phyloP scores from a whole-genome alignment of 208 protist species.

The Vickermania ingenoplastis region DNA sequence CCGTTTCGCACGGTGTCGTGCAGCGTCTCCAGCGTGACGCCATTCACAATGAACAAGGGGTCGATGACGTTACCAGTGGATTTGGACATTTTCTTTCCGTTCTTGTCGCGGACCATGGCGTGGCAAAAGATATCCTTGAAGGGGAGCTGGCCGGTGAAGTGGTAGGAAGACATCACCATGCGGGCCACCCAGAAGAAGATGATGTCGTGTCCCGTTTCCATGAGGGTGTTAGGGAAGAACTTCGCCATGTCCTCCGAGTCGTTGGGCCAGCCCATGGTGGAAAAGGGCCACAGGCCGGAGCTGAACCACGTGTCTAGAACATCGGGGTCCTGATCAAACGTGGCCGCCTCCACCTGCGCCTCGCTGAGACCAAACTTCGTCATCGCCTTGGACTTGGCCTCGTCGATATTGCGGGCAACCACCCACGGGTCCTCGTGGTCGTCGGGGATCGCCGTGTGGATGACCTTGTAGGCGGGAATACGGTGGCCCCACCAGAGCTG shows the following conservation, averaged over 20 bases:
- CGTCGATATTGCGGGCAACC: slow-evolving; percentile 87
- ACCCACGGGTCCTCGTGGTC: slow-evolving; percentile 87
- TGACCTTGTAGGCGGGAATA: slow-evolving; percentile 98
- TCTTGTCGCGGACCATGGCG: slow-evolving; percentile 99
- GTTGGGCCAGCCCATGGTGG: slow-evolving; percentile 94
- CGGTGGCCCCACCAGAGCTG: slow-evolving; percentile 99
- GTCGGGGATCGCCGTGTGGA: slow-evolving; percentile 18
- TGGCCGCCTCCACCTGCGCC: slow-evolving; percentile 34
- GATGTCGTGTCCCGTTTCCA: slow-evolving; percentile 99
- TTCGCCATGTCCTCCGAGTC: slow-evolving; percentile 87
- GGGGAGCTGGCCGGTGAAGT: slow-evolving; percentile 94
- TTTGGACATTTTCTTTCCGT: slow-evolving; percentile 99
- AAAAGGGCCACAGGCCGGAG: slow-evolving; percentile 99
- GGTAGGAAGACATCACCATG: slow-evolving; percentile 99
- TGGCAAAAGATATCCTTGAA: slow-evolving; percentile 98
- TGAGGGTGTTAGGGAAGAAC: slow-evolving; percentile 95
- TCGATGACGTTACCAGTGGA: slow-evolving; percentile 99
- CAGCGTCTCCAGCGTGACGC: slow-evolving; percentile 92
- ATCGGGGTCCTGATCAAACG: slow-evolving; percentile 96
- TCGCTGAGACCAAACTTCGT: slow-evolving; percentile 75
- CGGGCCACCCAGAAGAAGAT: slow-evolving; percentile 99
- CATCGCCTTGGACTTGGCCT: slow-evolving; percentile 87
- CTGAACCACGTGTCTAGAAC: slow-evolving; percentile 99
- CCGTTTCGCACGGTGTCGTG: slow-evolving; percentile 87
- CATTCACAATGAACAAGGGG: slow-evolving; percentile 98